Evolutionary conservation across 306 rosid genomes (phyloP).

Genomic region (Spatholobus suberectus): DNA sequence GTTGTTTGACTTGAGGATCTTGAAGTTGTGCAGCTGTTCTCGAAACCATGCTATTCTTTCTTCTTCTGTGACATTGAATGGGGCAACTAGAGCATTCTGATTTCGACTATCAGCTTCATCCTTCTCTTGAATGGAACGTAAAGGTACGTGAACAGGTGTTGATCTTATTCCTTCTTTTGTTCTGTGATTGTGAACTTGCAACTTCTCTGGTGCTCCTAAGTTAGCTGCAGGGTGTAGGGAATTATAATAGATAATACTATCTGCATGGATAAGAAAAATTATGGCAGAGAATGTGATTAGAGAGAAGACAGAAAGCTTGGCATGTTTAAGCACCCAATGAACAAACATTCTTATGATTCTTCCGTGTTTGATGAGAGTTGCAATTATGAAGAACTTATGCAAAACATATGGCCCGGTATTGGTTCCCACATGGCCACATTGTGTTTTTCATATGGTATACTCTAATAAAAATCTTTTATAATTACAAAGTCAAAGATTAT

Average conservation of each 20-base stretch:
- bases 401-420: background rate
- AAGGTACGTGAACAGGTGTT: constrained; percentile 2
- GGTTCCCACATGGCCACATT: background rate
- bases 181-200: constrained; percentile 9
- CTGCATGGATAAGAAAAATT: constrained; percentile 46
- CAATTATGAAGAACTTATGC: background rate
- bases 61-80: constrained; percentile 48
- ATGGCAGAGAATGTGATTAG: constrained; percentile 43
- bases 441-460: background rate
- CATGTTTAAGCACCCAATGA: constrained; percentile 26
- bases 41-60: constrained; percentile 60
- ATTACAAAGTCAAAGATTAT: background rate
- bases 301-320: constrained; percentile 40
- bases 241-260: constrained; percentile 27
- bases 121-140: constrained; percentile 37
- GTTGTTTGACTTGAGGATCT: constrained; percentile 58
- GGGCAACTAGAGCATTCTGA: constrained; percentile 47
- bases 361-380: background rate
- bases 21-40: constrained; percentile 43
- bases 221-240: constrained; percentile 11
- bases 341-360: constrained; percentile 40
- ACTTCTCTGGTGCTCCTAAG: background rate
- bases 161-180: constrained; percentile 12
- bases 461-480: background rate
- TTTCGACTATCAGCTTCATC: constrained; percentile 15